Percentiles rank a stretch among this genome's conserved stretches.
These are phyloP conservation scores for Macrolepiota fuliginosa DNA, from an alignment of 768 basidiomycete genomes.

Conservation along the genomic window DNA sequence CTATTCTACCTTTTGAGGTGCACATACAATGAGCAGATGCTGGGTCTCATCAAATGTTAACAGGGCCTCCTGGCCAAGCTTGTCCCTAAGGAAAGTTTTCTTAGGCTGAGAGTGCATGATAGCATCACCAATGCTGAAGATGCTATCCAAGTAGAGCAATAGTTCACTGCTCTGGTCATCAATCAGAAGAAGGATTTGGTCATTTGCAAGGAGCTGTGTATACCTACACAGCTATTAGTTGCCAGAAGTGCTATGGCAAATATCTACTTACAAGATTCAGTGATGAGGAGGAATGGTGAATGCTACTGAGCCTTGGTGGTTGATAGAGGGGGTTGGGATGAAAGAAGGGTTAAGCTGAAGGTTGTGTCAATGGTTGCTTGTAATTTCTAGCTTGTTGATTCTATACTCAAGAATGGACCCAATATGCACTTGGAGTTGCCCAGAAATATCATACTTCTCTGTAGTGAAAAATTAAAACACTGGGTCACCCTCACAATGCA, in stretches of 20 bases:
- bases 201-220: constrained; percentile 38
- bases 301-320: constrained; percentile 19
- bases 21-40: constrained; percentile 44
- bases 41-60: constrained; percentile 53
- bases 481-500: neutral
- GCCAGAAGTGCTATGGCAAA: neutral
- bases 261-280: constrained; percentile 29
- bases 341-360: constrained; percentile 30
- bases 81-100: constrained; percentile 40
- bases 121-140: constrained; percentile 28
- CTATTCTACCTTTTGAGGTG: constrained; percentile 34
- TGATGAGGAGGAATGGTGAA: constrained; percentile 23
- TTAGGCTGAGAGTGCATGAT: constrained; percentile 21
- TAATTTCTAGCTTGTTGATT: constrained; percentile 29
- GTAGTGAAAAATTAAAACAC: neutral
- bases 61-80: constrained; percentile 42
- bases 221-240: constrained; percentile 17
- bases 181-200: constrained; percentile 40
- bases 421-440: constrained; percentile 11
- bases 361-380: constrained; percentile 32
- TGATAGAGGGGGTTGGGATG: constrained; percentile 29
- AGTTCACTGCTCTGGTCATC: constrained; percentile 31
- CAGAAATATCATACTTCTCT: neutral
- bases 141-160: constrained; percentile 36
- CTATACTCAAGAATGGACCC: constrained; percentile 27